Evolutionary conservation across 2,329 filamentous ascomycete genomes (phyloP), one percentile per base, ranked within the genome.

Genomic region (Pseudogymnoascus sp.): DNA sequence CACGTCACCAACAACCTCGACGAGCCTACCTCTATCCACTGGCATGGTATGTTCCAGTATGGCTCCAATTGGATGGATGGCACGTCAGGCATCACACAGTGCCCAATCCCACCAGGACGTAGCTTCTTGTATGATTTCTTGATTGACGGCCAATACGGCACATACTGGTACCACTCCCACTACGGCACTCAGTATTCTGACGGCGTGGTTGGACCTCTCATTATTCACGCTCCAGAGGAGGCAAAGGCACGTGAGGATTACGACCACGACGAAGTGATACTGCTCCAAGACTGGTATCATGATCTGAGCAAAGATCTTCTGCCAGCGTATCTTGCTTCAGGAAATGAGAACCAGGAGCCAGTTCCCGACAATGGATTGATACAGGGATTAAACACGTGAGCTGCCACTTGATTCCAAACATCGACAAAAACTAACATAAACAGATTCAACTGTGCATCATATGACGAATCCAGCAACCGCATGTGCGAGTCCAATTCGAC

Each of bases 211-310:
- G 86, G 86, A 0, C 78, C 77, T 2, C 81, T 89, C 36, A 72
- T 87, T 15, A 83, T 88, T 66, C 77, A 86, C 60, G 85, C 84
- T 0, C 84, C 84, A 0, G 76, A 78, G 0, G 79, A 80, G 2
- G 75, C 78, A 7, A 8, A 50, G 15, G 47, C 83, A 66, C 87
- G 86, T 66, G 84, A 89, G 63, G 76, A 80, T 35, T 71, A 74
- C 28, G 79, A 80, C 12, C 69, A 77, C 41, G 87, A 90, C 64
- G 74, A 85, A 33, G 76, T 87, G 0, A 69, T 90, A 15, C 87
- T 88, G 64, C 73, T 91, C n/a, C 85, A 84, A 15, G 88, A 91
- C 67, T 88, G 88, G 77, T 90, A 91, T 62, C 86, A 90, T 66
- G 82, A 86, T 57, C 70, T 76, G 8, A 79, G 78, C 1, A 75